phyloP scores from a whole-genome alignment of 805 yeast genomes.

The Debaryomyces hansenii region DNA sequence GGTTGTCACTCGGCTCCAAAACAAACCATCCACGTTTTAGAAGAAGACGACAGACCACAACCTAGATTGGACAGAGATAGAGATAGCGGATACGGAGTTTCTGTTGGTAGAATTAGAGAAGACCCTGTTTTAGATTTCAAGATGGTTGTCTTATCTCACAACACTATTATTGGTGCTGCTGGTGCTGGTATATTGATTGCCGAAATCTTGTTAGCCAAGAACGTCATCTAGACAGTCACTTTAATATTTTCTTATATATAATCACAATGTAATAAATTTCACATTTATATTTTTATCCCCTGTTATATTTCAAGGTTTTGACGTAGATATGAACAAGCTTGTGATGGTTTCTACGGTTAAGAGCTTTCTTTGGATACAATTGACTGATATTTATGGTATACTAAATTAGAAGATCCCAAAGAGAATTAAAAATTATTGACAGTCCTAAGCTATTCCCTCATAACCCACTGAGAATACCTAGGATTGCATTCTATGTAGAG shows the following conservation, averaged over 20 bases:
- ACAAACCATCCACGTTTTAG: conserved; percentile 87
- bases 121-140: conserved; percentile 93
- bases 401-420: too few species aligned
- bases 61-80: conserved; percentile 96
- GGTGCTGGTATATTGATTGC: conserved; percentile 97
- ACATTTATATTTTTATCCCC: too few species aligned
- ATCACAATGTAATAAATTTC: background rate
- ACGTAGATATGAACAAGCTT: too few species aligned
- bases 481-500: too few species aligned
- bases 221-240: conserved; percentile 49
- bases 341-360: too few species aligned
- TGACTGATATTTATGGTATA: too few species aligned
- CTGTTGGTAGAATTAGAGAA: conserved; percentile 91
- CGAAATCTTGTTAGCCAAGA: conserved; percentile 79
- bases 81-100: conserved; percentile 89
- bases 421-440: too few species aligned
- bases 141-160: conserved; percentile 97
- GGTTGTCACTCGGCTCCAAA: conserved; percentile 93
- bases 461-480: too few species aligned
- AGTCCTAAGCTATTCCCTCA: too few species aligned
- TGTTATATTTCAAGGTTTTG: too few species aligned
- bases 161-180: conserved; percentile 98
- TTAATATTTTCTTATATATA: conserved; percentile 1
- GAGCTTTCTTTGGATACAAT: too few species aligned
- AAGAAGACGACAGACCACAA: conserved; percentile 92